A percentile compares a stretch with the other conserved stretches of the same genome.
Evolutionary conservation across 768 basidiomycete genomes (phyloP).

Genomic region (Scleroderma bovista): DNA sequence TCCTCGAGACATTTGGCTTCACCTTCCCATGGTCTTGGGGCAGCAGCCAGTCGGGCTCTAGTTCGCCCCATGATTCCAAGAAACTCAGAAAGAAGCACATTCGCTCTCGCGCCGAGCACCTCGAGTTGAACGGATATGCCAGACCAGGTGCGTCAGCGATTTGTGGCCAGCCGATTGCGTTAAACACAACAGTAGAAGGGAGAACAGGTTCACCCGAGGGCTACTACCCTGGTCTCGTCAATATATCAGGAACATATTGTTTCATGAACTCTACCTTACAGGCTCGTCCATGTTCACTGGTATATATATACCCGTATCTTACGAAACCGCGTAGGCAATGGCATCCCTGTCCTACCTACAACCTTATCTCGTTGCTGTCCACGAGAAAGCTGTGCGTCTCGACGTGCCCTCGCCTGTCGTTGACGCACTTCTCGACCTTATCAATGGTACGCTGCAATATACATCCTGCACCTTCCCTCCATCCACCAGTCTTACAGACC

Average conservation of each 20-base stretch:
- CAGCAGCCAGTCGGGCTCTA: conserved; percentile 17
- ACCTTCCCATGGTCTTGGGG: conserved; percentile 64
- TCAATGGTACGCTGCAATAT: conserved; percentile 47
- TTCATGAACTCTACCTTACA: conserved; percentile 98
- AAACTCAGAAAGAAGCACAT: conserved; percentile 45
- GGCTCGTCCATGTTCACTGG: conserved; percentile 36
- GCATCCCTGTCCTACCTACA: conserved; percentile 82
- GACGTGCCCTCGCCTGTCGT: conserved; percentile 86
- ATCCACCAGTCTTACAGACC: conserved; percentile 36
- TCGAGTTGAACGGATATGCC: conserved; percentile 36
- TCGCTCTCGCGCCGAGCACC: conserved; percentile 54
- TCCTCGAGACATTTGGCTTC: conserved; percentile 52
- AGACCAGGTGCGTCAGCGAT: conserved; percentile 21
- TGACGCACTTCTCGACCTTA: conserved; percentile 68
- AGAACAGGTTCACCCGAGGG: conserved; percentile 29
- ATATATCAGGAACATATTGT: conserved; percentile 93
- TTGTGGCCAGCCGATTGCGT: not conserved
- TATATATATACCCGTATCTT: conserved; percentile 10
- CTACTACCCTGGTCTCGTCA: conserved; percentile 87
- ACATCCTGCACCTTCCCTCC: not conserved
- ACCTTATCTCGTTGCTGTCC: conserved; percentile 71
- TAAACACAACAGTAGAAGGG: conserved; percentile 12
- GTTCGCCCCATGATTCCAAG: conserved; percentile 31
- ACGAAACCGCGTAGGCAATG: conserved; percentile 56
- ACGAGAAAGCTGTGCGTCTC: conserved; percentile 67